Evolutionary conservation across 2,329 filamentous ascomycete species (phyloP).

Genomic region (Fusarium zealandicum): DNA sequence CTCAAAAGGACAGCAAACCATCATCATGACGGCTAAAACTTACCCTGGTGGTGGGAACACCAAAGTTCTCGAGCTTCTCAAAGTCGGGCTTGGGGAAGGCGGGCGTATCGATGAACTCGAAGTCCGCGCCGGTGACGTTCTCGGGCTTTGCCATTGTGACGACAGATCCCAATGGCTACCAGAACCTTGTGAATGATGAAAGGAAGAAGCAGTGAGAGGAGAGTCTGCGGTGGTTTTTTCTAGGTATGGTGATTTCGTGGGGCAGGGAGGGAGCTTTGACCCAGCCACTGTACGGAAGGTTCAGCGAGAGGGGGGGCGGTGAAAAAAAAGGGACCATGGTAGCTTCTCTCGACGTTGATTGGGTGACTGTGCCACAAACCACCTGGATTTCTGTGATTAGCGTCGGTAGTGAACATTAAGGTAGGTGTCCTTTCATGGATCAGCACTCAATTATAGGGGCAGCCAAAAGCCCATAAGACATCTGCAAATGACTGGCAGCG

Average conservation of each 20-base stretch:
- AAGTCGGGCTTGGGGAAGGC: slow-evolving; percentile 62
- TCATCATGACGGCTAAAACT: slow-evolving; percentile 15
- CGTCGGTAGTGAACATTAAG: not conserved
- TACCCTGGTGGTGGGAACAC: slow-evolving; percentile 53
- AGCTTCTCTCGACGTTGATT: slow-evolving; percentile 6
- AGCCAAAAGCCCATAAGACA: not conserved
- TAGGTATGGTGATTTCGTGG: slow-evolving; percentile 31
- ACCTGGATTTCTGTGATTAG: slow-evolving; percentile 21
- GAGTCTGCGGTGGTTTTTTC: slow-evolving; percentile 31
- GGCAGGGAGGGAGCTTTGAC: slow-evolving; percentile 32
- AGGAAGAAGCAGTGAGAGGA: slow-evolving; percentile 18
- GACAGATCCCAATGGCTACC: slow-evolving; percentile 40
- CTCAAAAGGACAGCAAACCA: slow-evolving; percentile 28
- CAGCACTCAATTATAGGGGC: slow-evolving; percentile 9
- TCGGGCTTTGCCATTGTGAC: slow-evolving; percentile 47
- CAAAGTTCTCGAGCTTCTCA: slow-evolving; percentile 69
- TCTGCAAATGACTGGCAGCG: not conserved
- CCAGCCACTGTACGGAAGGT: not conserved
- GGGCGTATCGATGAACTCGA: slow-evolving; percentile 54
- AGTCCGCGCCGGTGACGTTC: slow-evolving; percentile 46
- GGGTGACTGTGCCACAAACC: slow-evolving; percentile 3
- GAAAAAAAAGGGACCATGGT: slow-evolving; percentile 18
- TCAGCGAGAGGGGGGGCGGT: slow-evolving; percentile 33
- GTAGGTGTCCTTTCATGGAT: too few relatives aligned
- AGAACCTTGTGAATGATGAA: slow-evolving; percentile 29